These are phyloP conservation scores for Cutaneotrichosporon cyanovorans DNA, from an alignment of 1,284 basidiomycete species.

Conservation along the genomic window DNA sequence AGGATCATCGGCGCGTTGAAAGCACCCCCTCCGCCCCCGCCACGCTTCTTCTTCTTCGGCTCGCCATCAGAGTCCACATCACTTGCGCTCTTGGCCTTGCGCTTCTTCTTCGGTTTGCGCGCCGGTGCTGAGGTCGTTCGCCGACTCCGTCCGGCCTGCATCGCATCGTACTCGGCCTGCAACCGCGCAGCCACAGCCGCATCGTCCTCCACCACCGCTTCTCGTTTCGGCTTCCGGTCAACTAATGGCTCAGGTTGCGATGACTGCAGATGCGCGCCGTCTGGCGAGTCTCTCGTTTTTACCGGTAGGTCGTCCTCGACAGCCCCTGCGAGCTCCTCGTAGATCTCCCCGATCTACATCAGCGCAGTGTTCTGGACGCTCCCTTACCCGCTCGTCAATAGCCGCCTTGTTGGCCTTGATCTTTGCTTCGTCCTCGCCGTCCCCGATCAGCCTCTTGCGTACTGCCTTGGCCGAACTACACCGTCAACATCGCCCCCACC, in stretches of 20 bases:
- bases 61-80: slow-evolving; percentile 20
- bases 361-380: neutral
- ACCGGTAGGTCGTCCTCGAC: slow-evolving; percentile 6
- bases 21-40: slow-evolving; percentile 35
- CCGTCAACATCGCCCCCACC: neutral
- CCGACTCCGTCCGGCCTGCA: slow-evolving; percentile 18
- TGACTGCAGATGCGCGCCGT: slow-evolving; percentile 11
- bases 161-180: slow-evolving; percentile 28
- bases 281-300: neutral
- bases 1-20: slow-evolving; percentile 45
- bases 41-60: slow-evolving; percentile 22
- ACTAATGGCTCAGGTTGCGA: slow-evolving; percentile 23
- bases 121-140: slow-evolving; percentile 13
- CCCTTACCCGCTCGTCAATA: slow-evolving; percentile 39
- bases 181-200: slow-evolving; percentile 26
- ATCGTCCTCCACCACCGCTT: slow-evolving; percentile 21
- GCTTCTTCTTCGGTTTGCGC: slow-evolving; percentile 35
- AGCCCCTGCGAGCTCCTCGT: slow-evolving; percentile 24
- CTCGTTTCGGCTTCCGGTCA: slow-evolving; percentile 10
- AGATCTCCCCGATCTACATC: slow-evolving; percentile 35
- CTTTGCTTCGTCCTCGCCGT: slow-evolving; percentile 31
- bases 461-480: slow-evolving; percentile 40
- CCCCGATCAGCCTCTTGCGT: slow-evolving; percentile 35
- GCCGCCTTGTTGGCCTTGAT: slow-evolving; percentile 36
- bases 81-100: slow-evolving; percentile 17